phyloP scores from a whole-genome alignment of 805 yeast genomes.

The Starmerella gropengiesseri region DNA sequence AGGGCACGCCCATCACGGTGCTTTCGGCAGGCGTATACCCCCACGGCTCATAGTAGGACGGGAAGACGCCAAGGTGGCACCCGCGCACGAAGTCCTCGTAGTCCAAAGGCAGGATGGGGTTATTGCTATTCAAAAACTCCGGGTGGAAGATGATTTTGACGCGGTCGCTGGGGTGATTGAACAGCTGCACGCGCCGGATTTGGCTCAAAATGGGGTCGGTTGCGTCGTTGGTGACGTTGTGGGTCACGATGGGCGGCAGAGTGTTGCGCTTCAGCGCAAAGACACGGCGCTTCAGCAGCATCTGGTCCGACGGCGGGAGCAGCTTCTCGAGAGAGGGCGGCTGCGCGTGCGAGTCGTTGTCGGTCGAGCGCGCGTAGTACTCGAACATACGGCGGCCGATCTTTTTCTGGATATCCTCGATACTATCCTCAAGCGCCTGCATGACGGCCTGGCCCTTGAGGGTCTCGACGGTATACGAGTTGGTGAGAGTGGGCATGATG shows the following conservation, averaged over 20 bases:
- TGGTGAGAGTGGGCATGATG: conserved; percentile 94
- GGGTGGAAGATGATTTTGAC: conserved; percentile 97
- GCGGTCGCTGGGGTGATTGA: conserved; percentile 79
- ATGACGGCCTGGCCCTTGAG: conserved; percentile 93
- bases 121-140: conserved; percentile 86
- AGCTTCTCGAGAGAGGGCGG: conserved; percentile 74
- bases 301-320: conserved; percentile 77
- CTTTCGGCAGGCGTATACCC: conserved; percentile 99
- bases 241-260: conserved; percentile 92
- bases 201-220: conserved; percentile 85
- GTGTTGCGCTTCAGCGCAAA: conserved; percentile 82
- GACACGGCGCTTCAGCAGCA: conserved; percentile 80
- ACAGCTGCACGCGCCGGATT: conserved; percentile 80
- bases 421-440: conserved; percentile 78
- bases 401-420: conserved; percentile 71
- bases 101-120: conserved; percentile 85
- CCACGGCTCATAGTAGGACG: conserved; percentile 98
- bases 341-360: conserved; percentile 39
- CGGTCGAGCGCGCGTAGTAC: conserved; percentile 61
- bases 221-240: conserved; percentile 88
- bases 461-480: conserved; percentile 91
- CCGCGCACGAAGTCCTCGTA: conserved; percentile 98
- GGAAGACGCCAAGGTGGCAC: conserved; percentile 96
- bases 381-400: conserved; percentile 84
- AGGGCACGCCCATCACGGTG: conserved; percentile 98